These are phyloP conservation scores for Fusarium mangiferae DNA, from an alignment of 2,329 filamentous ascomycete species.

Conservation along the genomic window DNA sequence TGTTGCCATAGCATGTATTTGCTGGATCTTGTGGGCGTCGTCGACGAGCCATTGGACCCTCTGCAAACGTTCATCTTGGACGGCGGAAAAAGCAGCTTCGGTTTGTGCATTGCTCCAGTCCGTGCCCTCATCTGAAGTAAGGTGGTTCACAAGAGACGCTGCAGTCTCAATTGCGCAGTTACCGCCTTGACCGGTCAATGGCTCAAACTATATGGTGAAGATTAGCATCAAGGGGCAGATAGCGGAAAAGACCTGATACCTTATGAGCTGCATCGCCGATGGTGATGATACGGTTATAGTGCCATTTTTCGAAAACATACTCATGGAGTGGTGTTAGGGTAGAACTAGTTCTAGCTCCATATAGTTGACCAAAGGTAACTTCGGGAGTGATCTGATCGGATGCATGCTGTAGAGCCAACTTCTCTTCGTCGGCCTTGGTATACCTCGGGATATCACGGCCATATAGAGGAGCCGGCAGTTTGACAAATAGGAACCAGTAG, in stretches of 20 bases:
- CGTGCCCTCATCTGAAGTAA: neutral
- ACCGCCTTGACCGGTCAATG: neutral
- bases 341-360: neutral
- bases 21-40: neutral
- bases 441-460: neutral
- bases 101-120: neutral
- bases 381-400: neutral
- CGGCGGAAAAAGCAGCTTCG: neutral
- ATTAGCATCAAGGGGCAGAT: neutral
- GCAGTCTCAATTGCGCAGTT: slow-evolving; percentile 3
- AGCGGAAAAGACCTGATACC: neutral
- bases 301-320: slow-evolving; percentile 2
- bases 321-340: slow-evolving; percentile 2
- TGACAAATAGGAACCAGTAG: slow-evolving; percentile 6
- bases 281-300: neutral
- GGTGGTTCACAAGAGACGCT: neutral
- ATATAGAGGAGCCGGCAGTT: neutral
- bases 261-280: slow-evolving; percentile 20
- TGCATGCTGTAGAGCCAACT: neutral
- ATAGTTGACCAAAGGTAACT: neutral
- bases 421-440: neutral
- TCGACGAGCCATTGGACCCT: neutral
- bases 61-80: neutral
- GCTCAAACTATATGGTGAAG: neutral
- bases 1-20: neutral